phyloP scores from a whole-genome alignment of 805 yeast genomes.

The Tetrapisispora nanseiensis region DNA sequence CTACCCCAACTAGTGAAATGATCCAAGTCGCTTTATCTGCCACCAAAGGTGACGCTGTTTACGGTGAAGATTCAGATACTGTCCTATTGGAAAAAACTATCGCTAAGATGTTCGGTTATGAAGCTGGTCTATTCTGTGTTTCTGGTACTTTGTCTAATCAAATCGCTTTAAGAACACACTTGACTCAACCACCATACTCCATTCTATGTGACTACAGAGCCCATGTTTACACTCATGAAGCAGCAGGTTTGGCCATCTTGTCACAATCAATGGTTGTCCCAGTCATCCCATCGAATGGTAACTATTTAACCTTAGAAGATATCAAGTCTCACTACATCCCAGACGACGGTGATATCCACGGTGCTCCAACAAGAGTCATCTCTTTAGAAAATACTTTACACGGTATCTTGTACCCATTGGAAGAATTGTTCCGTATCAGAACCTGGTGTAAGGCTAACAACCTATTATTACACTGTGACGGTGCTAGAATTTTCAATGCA shows the following conservation, averaged over 20 bases:
- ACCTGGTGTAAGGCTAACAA: slow-evolving; percentile 54
- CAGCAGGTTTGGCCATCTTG: slow-evolving; percentile 82
- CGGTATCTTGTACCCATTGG: slow-evolving; percentile 72
- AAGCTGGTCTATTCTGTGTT: slow-evolving; percentile 71
- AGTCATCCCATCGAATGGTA: slow-evolving; percentile 67
- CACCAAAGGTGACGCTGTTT: slow-evolving; percentile 81
- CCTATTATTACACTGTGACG: slow-evolving; percentile 73
- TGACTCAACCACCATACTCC: slow-evolving; percentile 67
- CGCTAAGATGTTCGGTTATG: slow-evolving; percentile 64
- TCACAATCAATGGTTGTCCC: slow-evolving; percentile 90
- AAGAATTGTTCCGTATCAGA: slow-evolving; percentile 63
- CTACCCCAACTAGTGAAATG: slow-evolving; percentile 75
- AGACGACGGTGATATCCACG: slow-evolving; percentile 76
- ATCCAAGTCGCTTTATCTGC: slow-evolving; percentile 46
- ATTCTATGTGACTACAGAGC: slow-evolving; percentile 78
- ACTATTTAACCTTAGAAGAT: slow-evolving; percentile 72
- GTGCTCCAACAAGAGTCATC: slow-evolving; percentile 78
- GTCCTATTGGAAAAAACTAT: slow-evolving; percentile 52
- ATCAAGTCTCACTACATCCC: slow-evolving; percentile 49
- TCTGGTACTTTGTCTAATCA: slow-evolving; percentile 91
- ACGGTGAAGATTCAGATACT: slow-evolving; percentile 71
- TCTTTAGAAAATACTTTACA: slow-evolving; percentile 83
- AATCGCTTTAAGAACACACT: slow-evolving; percentile 65
- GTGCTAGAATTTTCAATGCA: slow-evolving; percentile 96
- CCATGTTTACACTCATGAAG: slow-evolving; percentile 76